Evolutionary conservation across 2,329 filamentous ascomycete genomes (phyloP).

Genomic region (Dothideomycetidae sp.): DNA sequence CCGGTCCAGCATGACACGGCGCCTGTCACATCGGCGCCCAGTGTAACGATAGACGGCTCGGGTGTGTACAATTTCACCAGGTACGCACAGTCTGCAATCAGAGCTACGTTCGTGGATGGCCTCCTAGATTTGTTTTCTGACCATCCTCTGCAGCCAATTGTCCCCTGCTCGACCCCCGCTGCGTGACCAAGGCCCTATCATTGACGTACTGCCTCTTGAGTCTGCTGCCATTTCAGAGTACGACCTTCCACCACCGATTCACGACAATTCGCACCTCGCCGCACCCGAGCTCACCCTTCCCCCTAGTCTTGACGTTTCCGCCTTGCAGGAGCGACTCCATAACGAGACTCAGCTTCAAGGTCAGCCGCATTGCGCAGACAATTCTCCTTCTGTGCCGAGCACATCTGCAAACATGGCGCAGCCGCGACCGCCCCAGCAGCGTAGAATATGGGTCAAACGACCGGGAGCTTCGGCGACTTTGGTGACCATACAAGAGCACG

Average conservation of each 20-base stretch:
- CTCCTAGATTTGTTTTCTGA: neutral
- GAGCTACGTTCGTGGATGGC: neutral
- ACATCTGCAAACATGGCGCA: neutral
- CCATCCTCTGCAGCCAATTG: neutral
- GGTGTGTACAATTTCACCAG: neutral
- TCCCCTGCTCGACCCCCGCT: neutral
- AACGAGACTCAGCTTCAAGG: neutral
- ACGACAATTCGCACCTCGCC: too few species aligned
- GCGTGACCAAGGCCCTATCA: neutral
- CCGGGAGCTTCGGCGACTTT: slow-evolving; percentile 74
- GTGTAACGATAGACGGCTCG: neutral
- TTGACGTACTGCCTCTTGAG: neutral
- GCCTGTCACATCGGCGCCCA: neutral
- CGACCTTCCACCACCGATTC: neutral
- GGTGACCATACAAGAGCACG: slow-evolving; percentile 71
- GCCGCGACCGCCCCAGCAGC: slow-evolving; percentile 4
- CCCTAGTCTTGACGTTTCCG: neutral
- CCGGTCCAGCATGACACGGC: neutral
- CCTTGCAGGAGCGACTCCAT: neutral
- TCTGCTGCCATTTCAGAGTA: neutral
- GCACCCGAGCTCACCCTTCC: neutral
- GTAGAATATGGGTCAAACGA: slow-evolving; percentile 63
- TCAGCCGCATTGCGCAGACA: neutral
- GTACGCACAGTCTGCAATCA: neutral
- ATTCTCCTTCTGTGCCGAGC: neutral